Conservation (phyloP, 805 yeast species). For the Metschnikowia arizonensis region DNA sequence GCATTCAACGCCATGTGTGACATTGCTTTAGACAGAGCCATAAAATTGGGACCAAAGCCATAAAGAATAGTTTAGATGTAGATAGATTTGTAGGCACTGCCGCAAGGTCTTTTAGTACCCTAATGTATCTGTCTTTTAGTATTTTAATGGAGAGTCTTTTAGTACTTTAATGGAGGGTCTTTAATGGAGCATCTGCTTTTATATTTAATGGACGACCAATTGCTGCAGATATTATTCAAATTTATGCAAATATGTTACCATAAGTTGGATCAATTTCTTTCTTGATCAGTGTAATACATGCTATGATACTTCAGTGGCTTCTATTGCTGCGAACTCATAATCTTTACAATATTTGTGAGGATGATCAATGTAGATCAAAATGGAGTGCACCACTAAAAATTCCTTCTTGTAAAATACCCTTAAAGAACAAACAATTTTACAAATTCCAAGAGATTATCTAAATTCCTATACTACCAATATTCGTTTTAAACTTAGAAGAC, state of each 20-base stretch:
- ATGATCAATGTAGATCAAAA: not conserved
- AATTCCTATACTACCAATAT: not conserved
- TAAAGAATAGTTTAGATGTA: conserved; percentile 5
- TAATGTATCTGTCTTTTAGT: no score
- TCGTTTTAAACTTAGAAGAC: not conserved
- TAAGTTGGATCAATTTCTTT: no score
- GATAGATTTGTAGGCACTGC: no score
- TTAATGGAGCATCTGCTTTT: no score
- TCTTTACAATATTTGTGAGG: not conserved
- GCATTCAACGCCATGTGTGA: conserved; percentile 90
- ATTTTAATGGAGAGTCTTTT: not conserved
- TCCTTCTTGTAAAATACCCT: not conserved
- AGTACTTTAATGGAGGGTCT: no score
- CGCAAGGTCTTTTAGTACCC: not conserved
- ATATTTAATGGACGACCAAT: no score
- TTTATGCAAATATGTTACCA: no score
- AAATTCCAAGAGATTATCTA: not conserved
- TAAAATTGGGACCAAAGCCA: conserved; percentile 43
- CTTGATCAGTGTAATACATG: no score
- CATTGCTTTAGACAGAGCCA: conserved; percentile 75
- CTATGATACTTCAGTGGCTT: no score
- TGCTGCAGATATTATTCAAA: no score
- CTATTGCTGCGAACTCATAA: not conserved
- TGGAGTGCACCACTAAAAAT: not conserved
- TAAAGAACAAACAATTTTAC: not conserved